Evolutionary conservation across 2,329 filamentous ascomycete species (phyloP).

Genomic region (Botrytis fabae): DNA sequence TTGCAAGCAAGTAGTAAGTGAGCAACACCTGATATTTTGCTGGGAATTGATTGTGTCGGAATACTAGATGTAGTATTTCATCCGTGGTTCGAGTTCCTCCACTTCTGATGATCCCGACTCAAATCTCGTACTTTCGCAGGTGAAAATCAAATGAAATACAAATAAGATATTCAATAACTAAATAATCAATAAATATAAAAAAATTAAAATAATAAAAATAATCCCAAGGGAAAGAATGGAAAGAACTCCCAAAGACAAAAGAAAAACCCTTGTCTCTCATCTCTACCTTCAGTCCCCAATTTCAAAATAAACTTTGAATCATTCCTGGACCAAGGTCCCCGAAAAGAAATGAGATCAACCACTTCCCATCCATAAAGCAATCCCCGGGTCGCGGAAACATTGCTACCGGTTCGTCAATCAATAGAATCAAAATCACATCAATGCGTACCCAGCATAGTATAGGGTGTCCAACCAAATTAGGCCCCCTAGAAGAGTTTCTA

Average conservation of each 20-base stretch:
- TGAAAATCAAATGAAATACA: not conserved
- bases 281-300: not conserved
- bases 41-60: not conserved
- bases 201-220: not conserved
- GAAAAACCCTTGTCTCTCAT: not conserved
- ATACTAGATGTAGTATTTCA: not conserved
- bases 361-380: not conserved
- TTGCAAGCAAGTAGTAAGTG: not conserved
- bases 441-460: not conserved
- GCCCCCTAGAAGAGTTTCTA: not conserved
- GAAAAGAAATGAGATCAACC: conserved; percentile 6
- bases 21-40: not conserved
- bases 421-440: conserved; percentile 1
- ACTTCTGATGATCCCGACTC: not conserved
- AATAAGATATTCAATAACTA: not conserved
- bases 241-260: not conserved
- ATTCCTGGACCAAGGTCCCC: not conserved
- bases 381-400: not conserved
- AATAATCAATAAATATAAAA: no score
- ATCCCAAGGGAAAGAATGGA: not conserved
- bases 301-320: conserved; percentile 2
- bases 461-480: not conserved
- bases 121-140: not conserved
- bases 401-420: not conserved
- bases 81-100: not conserved